Evolutionary conservation across 2,329 filamentous ascomycete genomes (phyloP).

Genomic region (Aspergillus costaricaensis): DNA sequence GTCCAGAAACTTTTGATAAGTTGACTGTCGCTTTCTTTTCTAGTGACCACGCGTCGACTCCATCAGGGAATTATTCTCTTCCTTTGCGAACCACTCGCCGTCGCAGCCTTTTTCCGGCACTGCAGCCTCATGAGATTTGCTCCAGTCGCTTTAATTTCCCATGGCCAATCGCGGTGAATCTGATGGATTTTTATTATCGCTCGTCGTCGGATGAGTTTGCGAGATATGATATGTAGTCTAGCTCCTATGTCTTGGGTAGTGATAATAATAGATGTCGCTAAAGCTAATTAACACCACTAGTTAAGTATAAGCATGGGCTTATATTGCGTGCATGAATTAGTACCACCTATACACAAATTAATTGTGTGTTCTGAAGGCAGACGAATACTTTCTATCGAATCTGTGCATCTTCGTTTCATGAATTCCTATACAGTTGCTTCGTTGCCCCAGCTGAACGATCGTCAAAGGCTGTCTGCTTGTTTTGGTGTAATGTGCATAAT

Average conservation of each 20-base stretch:
- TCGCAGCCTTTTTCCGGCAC: neutral
- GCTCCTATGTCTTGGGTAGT: neutral
- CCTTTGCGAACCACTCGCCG: neutral
- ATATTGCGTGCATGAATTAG: neutral
- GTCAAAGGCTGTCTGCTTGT: neutral
- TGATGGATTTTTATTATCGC: neutral
- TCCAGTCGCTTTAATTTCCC: neutral
- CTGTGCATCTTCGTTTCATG: neutral
- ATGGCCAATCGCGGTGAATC: neutral
- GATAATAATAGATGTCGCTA: neutral
- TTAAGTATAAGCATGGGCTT: neutral
- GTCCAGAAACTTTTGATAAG: neutral
- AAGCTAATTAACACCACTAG: neutral
- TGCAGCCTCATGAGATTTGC: neutral
- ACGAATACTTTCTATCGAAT: neutral
- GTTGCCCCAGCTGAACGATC: too few relatives aligned
- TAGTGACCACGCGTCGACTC: slow-evolving; percentile 1
- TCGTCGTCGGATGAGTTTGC: neutral
- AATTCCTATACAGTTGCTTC: too few relatives aligned
- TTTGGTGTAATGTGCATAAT: neutral
- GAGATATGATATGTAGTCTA: neutral
- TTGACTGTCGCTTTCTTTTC: neutral
- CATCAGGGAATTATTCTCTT: neutral
- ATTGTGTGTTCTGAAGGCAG: neutral
- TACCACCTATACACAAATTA: neutral